Evolutionary conservation across 2,329 filamentous ascomycete species (phyloP).

Genomic region (Dactylellina parvicollis): DNA sequence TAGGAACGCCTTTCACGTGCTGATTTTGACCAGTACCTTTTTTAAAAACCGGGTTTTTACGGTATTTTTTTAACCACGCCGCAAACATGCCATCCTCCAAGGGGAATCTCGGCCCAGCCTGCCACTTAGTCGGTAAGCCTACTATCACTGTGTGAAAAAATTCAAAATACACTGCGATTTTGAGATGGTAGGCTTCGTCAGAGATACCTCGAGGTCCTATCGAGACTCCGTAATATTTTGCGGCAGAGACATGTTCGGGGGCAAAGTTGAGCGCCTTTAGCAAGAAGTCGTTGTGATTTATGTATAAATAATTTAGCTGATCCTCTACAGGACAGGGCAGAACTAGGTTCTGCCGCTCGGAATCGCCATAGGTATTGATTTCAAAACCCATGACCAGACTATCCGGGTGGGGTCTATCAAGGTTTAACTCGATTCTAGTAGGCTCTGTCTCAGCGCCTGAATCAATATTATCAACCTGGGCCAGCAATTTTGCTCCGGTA

Average conservation of each 20-base stretch:
- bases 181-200: background rate
- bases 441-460: no score
- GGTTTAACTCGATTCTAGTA: no score
- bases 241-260: no score
- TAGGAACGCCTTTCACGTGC: no score
- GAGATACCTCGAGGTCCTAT: background rate
- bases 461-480: no score
- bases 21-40: no score
- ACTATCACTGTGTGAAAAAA: background rate
- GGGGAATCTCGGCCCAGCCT: background rate
- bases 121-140: background rate
- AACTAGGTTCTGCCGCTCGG: background rate
- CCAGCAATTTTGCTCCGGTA: no score
- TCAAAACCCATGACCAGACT: background rate
- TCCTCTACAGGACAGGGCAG: background rate
- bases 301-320: background rate
- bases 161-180: background rate
- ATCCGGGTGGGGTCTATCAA: no score
- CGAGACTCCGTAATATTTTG: background rate
- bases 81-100: conserved; percentile 7
- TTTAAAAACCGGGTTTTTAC: background rate
- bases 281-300: background rate
- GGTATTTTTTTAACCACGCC: background rate
- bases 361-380: background rate
- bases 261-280: no score